Conservation (phyloP, 768 basidiomycete species). For the Neoboletus magnificus region DNA sequence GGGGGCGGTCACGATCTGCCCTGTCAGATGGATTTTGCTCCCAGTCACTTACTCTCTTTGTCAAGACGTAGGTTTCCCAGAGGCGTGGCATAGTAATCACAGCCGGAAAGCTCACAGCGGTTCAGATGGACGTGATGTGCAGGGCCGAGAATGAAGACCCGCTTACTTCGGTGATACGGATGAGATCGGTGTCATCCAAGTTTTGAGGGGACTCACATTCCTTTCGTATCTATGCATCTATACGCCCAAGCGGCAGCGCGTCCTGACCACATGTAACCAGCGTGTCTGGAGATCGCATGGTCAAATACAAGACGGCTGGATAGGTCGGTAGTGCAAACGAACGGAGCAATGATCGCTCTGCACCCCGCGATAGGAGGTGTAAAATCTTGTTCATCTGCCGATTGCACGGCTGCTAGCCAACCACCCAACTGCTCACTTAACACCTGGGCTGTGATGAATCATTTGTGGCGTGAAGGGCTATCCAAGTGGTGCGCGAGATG, state of each 20-base stretch:
- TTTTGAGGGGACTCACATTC: conserved; percentile 60
- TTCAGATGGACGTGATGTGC: conserved; percentile 89
- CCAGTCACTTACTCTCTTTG: conserved; percentile 56
- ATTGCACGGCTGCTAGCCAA: conserved; percentile 61
- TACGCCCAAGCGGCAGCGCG: conserved; percentile 96
- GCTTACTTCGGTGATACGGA: conserved; percentile 52
- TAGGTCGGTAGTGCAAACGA: conserved; percentile 30
- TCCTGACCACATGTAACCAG: conserved; percentile 94
- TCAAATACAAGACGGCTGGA: conserved; percentile 6
- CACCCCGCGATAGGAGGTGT: conserved; percentile 64
- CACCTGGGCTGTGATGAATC: conserved; percentile 42
- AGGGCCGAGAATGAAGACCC: conserved; percentile 93
- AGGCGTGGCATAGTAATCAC: conserved; percentile 77
- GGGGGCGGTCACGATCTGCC: conserved; percentile 3
- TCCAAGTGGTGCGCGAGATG: conserved; percentile 15
- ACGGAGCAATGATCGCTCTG: conserved; percentile 97
- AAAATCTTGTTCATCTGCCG: conserved; percentile 46
- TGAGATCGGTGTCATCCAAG: conserved; percentile 4
- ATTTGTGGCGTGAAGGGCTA: conserved; percentile 13
- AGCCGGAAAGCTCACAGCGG: conserved; percentile 84
- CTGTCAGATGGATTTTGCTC: background rate
- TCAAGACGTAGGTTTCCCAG: conserved; percentile 81
- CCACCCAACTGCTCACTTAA: conserved; percentile 58
- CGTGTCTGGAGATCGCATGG: conserved; percentile 59
- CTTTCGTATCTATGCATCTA: conserved; percentile 74